Evolutionary conservation across 139 green algal species (phyloP), one percentile per base, ranked within the genome.

Genomic region (Chlamydomonas urium): DNA sequence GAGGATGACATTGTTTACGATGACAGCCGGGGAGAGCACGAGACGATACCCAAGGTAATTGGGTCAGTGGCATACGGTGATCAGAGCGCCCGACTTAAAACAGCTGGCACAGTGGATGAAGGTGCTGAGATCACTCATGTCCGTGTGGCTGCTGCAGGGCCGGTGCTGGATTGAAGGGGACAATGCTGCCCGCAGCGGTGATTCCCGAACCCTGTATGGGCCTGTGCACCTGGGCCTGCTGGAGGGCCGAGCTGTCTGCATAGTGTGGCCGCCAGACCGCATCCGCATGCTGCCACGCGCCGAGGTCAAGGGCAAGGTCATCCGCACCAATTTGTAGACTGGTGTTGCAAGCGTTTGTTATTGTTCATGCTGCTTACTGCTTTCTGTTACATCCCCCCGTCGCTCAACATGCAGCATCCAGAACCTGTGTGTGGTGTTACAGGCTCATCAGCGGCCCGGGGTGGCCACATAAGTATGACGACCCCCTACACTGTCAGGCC

Each of bases 101-200:
- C 50, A 8, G 65, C 38, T 42, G 3, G n/a, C n/a, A n/a, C n/a
- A n/a, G n/a, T n/a, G n/a, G n/a, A n/a, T 38, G 24, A 58, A 26
- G 2, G 23, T 33, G 24, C 14, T 5, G 17, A 32, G 60, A 10
- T 42, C 2, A 4, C 29, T 34, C 3, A 29, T 8, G 8, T 48
- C 19, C 4, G 50, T 17, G 4, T 50, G 42, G 14, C 10, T 50
- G 53, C 35, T 80, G 68, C 85, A 93, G 83, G 90, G 90, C 4
- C 78, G 86, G 23, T 96, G 90, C 85, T 96, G 91, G 91, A 65
- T 96, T 21, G 91, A 96, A 59, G 91, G 90, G 1, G 91, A 96
- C 75, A 95, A 92, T 23, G 10, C 76, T 1, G 42, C 47, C 0
- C 47, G 48, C 3, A 89, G 82, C 59, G 74, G 72, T 17, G 88